Base-by-base conservation (phyloP, 306 rosid genomes). In the Delonix regia region DNA sequence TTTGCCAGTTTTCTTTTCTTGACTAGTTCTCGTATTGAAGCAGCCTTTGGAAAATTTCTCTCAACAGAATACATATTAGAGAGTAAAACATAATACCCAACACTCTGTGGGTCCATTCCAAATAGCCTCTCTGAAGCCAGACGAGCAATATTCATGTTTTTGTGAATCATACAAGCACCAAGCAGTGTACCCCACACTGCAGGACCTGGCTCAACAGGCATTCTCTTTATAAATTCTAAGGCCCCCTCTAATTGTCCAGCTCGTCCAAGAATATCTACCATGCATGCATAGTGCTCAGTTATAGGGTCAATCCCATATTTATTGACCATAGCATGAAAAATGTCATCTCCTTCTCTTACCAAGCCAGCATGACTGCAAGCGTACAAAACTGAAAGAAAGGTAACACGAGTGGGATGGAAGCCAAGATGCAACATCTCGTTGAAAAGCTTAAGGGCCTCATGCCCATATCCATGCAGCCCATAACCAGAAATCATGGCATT, bases 281-380 rank as follows among this genome's bases (percentile, higher is more conserved):
- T 91, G 92, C 96, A 95, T 33, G 99, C 99, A 60, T 93, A 90
- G 75, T 93, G 99, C 90, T 95, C 97, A 36, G 87, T 48, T 71
- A 88, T 57, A 74, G 98, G 98, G 76, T 85, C 87, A 78, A 91
- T 83, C 56, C 77, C 89, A 78, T 88, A 87, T 78, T 87, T 80
- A 75, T 83, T 82, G 63, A 87, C 90, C 99, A 95, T 95, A 44
- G 82, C 76, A 75, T 84, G 78, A 80, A 95, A 95, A 81, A 91
- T 81, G 76, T 88, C 88, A 22, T 87, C 84, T 62, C 99, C 98
- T 85, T 92, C 91, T 78, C 80, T 87, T 38, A 95, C 96, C 88
- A 95, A 76, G 60, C 98, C 97, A 16, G 99, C 87, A 85, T 95
- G 99, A 69, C 99, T 95, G 86, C 98, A 95, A 81, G 98, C 99